phyloP scores from a whole-genome alignment of 306 rosid genomes.

The Fragaria nilgerrensis region DNA sequence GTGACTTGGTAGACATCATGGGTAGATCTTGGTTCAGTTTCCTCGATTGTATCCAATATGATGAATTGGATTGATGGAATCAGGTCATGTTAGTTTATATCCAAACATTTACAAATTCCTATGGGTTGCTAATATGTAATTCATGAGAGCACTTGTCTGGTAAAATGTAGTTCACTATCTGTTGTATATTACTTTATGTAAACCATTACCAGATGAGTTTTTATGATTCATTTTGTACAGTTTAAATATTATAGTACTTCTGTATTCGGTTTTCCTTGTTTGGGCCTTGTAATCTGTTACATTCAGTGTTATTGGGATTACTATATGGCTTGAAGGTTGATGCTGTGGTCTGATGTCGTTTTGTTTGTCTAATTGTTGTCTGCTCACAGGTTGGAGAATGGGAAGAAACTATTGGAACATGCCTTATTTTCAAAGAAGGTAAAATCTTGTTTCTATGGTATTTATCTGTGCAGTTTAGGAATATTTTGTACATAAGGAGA shows the following conservation, averaged over 20 bases:
- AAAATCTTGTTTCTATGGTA: background rate
- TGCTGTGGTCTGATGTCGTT: background rate
- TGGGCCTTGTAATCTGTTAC: background rate
- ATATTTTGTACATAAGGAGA: background rate
- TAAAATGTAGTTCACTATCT: background rate
- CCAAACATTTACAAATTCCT: background rate
- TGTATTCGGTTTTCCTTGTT: background rate
- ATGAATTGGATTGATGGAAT: background rate
- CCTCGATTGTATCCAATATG: background rate
- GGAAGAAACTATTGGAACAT: constrained; percentile 66
- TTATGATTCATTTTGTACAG: background rate
- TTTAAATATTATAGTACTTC: background rate
- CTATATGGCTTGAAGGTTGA: background rate
- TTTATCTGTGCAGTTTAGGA: background rate
- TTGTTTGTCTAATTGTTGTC: background rate
- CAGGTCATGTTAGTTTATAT: background rate
- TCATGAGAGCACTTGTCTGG: background rate
- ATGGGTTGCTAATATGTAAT: background rate
- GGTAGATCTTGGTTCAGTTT: background rate
- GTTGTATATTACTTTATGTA: background rate
- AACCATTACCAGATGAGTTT: background rate
- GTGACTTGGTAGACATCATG: constrained; percentile 25
- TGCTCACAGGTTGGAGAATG: background rate
- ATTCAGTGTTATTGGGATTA: background rate
- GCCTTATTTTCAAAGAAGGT: constrained; percentile 58